Conservation (phyloP, 331 rosid genomes). For the Pyrus hybrid region DNA sequence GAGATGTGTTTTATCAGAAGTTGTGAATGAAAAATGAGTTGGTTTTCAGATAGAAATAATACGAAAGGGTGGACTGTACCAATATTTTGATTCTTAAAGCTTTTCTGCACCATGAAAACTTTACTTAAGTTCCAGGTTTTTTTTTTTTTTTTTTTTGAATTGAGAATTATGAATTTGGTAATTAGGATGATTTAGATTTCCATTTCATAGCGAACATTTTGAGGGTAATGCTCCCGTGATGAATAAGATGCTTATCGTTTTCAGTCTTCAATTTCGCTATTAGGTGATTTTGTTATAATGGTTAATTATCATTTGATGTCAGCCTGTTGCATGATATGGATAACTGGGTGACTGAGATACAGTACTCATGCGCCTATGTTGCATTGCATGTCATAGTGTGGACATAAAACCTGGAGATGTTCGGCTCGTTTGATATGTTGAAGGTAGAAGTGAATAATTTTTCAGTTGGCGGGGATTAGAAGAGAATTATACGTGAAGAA, state of each 20-base stretch:
- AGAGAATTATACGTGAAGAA: neutral
- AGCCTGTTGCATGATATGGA: no score
- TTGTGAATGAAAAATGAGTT: constrained; percentile 12
- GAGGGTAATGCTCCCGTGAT: neutral
- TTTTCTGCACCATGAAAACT: constrained; percentile 15
- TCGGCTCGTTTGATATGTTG: neutral
- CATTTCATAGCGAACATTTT: neutral
- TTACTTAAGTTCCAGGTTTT: neutral
- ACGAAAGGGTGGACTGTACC: constrained; percentile 22
- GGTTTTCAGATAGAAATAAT: constrained; percentile 41
- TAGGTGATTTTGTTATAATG: neutral
- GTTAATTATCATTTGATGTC: neutral
- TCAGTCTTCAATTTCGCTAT: neutral
- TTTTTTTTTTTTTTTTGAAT: neutral
- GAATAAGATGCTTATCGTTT: neutral
- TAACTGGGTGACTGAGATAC: no score
- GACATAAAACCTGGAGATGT: no score
- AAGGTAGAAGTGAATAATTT: neutral
- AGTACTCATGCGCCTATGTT: no score
- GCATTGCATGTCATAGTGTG: no score
- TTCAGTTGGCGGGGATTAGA: neutral
- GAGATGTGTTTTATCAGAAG: neutral
- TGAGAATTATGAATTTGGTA: constrained; percentile 3
- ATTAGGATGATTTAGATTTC: neutral
- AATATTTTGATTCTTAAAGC: constrained; percentile 20